Conservation (phyloP, 2,329 filamentous ascomycete species). For the Neopestalotiopsis rosae region DNA sequence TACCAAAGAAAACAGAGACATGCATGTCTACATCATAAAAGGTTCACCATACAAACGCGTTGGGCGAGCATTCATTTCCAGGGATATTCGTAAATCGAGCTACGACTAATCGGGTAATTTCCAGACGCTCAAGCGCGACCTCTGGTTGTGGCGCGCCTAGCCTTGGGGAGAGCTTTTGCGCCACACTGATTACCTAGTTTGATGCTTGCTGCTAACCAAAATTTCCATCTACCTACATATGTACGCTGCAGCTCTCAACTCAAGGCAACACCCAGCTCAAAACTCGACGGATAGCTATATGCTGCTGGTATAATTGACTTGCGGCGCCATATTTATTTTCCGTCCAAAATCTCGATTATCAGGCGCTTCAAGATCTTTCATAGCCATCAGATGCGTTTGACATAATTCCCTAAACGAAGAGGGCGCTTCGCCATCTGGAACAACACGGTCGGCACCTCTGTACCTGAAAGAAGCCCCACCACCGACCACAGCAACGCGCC, state of each 20-base stretch:
- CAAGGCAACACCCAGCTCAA: slow-evolving; percentile 11
- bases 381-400: slow-evolving; percentile 29
- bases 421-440: slow-evolving; percentile 36
- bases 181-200: slow-evolving; percentile 5
- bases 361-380: not conserved
- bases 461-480: slow-evolving; percentile 22
- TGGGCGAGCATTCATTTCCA: not conserved
- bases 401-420: slow-evolving; percentile 24
- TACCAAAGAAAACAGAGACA: not conserved
- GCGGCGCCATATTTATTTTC: not conserved
- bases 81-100: not conserved
- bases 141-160: slow-evolving; percentile 6
- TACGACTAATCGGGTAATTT: slow-evolving; percentile 8
- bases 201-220: slow-evolving; percentile 14
- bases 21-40: too few species aligned
- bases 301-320: not conserved
- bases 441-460: slow-evolving; percentile 32
- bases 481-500: slow-evolving; percentile 19
- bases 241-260: not conserved
- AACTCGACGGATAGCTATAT: not conserved
- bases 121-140: not conserved
- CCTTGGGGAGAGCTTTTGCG: not conserved
- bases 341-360: not conserved
- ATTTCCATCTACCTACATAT: slow-evolving; percentile 14
- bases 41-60: not conserved